Evolutionary conservation across 306 rosid species (phyloP), one percentile per base, ranked within the genome.

Genomic region (Bauhinia variegata): DNA sequence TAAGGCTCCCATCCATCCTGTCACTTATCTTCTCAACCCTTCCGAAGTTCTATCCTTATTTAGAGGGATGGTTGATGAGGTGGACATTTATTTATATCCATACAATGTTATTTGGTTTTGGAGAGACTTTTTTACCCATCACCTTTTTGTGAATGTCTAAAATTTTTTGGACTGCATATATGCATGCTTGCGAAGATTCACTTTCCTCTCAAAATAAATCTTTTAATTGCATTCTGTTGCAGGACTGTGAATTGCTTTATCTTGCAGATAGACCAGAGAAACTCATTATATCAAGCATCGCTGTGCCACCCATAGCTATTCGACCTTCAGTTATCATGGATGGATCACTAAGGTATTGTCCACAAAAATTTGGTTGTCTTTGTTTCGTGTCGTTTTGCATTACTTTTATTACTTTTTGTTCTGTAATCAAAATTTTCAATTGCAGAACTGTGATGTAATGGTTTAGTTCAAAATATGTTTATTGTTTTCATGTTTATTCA

Each of bases 251-350:
- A 76, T 75, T 92, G 76, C 89, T 93, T 76, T 76, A 79, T 81
- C 79, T 92, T 55, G 78, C 84, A 37, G 81, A 79, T 68, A 81
- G 93, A 78, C 98, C 98, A n/a, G 97, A 89, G 83, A 89, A 84
- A 56, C 85, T 89, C 61, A 82, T 89, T 11, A 50, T 76, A 54
- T 84, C 83, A 65, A 84, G 72, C 71, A 71, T 93, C 53, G 70
- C 87, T 5, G 98, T 93, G 82, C 96, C 98, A 59, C 98, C 98
- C 59, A 76, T 86, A 60, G 75, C 88, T 42, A 85, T 88, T 75
- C 96, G 97, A 70, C 98, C 98, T 67, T 93, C 98, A 61, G 98
- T 88, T 62, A 75, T 93, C 8, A 79, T 81, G 86, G 93, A 84
- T 74, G 83, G 88, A 54, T 80, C 88, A 46, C 93, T 54, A 60